Conservation (phyloP, 2,329 filamentous ascomycete genomes). For the Immersiporthe knoxdaviesiana region DNA sequence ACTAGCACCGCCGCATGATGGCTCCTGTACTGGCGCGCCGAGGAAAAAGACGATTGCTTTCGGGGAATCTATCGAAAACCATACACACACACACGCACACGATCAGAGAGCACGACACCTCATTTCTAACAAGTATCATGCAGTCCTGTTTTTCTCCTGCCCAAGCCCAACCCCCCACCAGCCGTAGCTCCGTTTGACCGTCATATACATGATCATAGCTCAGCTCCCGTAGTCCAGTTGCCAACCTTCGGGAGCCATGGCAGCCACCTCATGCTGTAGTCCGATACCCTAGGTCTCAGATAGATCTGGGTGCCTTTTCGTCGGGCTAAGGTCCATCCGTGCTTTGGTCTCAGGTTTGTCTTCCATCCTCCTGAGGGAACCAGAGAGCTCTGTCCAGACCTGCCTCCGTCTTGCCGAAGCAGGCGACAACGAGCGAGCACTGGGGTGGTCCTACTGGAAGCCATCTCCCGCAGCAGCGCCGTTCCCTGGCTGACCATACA, state of each 20-base stretch:
- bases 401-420: not conserved
- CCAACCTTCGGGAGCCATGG: not conserved
- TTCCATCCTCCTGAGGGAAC: not conserved
- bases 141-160: conserved; percentile 9
- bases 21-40: conserved; percentile 24
- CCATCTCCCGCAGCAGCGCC: conserved; percentile 57
- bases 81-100: too few species aligned
- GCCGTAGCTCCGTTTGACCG: not conserved
- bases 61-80: conserved; percentile 27
- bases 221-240: too few species aligned
- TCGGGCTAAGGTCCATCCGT: not conserved
- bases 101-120: conserved; percentile 16
- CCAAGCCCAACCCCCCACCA: not conserved
- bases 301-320: not conserved
- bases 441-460: conserved; percentile 45
- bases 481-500: conserved; percentile 60
- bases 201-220: not conserved
- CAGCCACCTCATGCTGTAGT: not conserved
- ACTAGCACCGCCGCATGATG: conserved; percentile 20
- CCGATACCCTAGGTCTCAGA: not conserved
- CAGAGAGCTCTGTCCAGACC: not conserved
- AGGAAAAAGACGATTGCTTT: conserved; percentile 26
- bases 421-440: not conserved
- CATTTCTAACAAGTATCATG: conserved; percentile 20
- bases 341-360: not conserved